Conservation (phyloP, 2,329 filamentous ascomycete species). For the Bretziella fagacearum region DNA sequence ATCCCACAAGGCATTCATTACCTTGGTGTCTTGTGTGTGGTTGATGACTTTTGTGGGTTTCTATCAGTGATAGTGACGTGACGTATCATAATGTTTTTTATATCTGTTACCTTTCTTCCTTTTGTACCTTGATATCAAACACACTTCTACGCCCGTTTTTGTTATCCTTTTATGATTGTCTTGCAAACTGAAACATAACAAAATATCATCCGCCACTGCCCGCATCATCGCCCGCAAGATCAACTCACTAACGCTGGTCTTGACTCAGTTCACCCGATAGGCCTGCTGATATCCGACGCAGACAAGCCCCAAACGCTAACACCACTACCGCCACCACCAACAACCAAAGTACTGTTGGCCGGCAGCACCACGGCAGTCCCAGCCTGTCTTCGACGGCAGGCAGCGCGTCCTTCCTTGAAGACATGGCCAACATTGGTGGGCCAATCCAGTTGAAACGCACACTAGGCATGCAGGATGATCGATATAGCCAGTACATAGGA, state of each 20-base stretch:
- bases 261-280: slow-evolving; percentile 36
- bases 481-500: slow-evolving; percentile 70
- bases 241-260: background rate
- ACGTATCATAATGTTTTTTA: background rate
- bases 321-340: background rate
- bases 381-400: slow-evolving; percentile 45
- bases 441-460: slow-evolving; percentile 50
- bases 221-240: background rate
- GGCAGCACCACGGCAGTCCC: slow-evolving; percentile 33
- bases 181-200: background rate
- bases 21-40: background rate
- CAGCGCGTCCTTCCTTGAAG: slow-evolving; percentile 47
- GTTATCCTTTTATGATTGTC: background rate
- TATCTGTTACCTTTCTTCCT: background rate
- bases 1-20: background rate
- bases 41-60: background rate
- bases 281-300: slow-evolving; percentile 33
- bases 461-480: slow-evolving; percentile 58
- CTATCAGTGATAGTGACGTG: background rate
- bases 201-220: background rate
- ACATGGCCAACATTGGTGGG: slow-evolving; percentile 53
- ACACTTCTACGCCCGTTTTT: background rate
- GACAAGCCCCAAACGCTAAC: slow-evolving; percentile 25
- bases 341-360: background rate
- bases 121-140: background rate